These are phyloP conservation scores for Magnusiomyces fungicola DNA, from an alignment of 1,139 yeast species.

Conservation along the genomic window DNA sequence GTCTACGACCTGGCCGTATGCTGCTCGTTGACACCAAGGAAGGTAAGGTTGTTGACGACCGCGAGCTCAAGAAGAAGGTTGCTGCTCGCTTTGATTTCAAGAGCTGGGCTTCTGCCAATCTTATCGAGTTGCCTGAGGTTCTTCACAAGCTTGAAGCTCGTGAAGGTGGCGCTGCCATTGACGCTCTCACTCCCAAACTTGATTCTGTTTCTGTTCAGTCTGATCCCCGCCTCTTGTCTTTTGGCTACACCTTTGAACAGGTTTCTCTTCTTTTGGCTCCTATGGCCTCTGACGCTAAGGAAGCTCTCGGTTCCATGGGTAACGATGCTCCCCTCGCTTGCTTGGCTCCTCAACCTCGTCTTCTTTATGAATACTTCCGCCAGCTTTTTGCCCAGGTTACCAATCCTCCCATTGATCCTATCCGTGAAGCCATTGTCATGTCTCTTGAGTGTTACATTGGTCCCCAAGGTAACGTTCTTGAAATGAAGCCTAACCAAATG, in stretches of 20 bases:
- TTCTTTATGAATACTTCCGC: slow-evolving; percentile 88
- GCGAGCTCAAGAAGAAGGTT: slow-evolving; percentile 72
- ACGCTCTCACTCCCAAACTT: slow-evolving; percentile 28
- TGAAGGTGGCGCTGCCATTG: slow-evolving; percentile 33
- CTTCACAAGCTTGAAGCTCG: slow-evolving; percentile 49
- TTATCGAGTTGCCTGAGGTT: slow-evolving; percentile 76
- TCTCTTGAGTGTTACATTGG: slow-evolving; percentile 94
- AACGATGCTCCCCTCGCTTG: slow-evolving; percentile 97
- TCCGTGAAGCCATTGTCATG: slow-evolving; percentile 95
- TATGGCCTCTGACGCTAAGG: slow-evolving; percentile 89
- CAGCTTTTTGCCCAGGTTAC: slow-evolving; percentile 98
- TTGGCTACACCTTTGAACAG: slow-evolving; percentile 92
- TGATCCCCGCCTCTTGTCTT: slow-evolving; percentile 78
- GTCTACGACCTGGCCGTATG: slow-evolving; percentile 96
- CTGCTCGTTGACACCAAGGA: slow-evolving; percentile 87
- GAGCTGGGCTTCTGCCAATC: slow-evolving; percentile 84
- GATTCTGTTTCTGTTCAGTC: slow-evolving; percentile 47
- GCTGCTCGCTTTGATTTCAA: slow-evolving; percentile 87
- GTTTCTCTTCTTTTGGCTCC: slow-evolving; percentile 77
- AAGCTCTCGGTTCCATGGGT: slow-evolving; percentile 98
- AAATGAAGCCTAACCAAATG: slow-evolving; percentile 88
- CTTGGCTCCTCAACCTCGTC: slow-evolving; percentile 83
- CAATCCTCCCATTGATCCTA: slow-evolving; percentile 97
- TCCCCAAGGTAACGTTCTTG: slow-evolving; percentile 92
- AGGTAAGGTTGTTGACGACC: slow-evolving; percentile 90